Base-by-base conservation (phyloP, 441 rosid genomes). In the Pelargonium citronellum region DNA sequence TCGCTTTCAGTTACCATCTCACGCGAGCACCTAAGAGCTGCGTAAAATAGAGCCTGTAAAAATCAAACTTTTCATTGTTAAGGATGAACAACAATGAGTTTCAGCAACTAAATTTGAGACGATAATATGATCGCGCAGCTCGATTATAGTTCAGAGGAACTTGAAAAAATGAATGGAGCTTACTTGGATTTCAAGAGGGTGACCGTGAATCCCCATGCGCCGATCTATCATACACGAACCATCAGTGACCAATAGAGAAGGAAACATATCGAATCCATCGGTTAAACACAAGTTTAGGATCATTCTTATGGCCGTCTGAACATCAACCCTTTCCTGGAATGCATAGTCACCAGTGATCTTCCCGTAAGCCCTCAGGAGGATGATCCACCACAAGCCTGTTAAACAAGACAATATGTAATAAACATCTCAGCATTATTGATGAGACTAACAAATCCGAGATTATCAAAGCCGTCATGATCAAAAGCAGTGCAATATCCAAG, bases 211-310 rank as follows among this genome's bases (percentile, higher is more conserved):
- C 75, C 97, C 96, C 98, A 93, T 88, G 8, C 95, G 88, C 8
- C 97, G 95, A 78, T 91, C 97, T 76, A 91, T 87, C 97, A 93
- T 93, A 83, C 98, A 93, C 71, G 97, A 87, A 75, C 97, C 95
- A 71, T 91, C 98, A 0, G 96, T 91, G 8, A 93, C 98, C 76
- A 93, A 64, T 74, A 93, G 83, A 17, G 97, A 88, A 15, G 97
- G 97, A 72, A 93, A 93, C 98, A 91, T 91, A 78, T 91, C 97
- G 72, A 93, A 93, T 64, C 97, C 98, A 74, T 93, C 98, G 11
- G 96, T 90, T 72, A 93, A 84, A 78, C 95, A 89, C 49, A 91
- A 77, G 79, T 82, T 87, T 71, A 91, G 81, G 58, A 93, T 89
- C 83, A 93, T 89, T 78, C 87, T 93, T 69, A 93, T 88, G 62